Evolutionary conservation across 768 basidiomycete species (phyloP).

Genomic region (Atractiella rhizophila): DNA sequence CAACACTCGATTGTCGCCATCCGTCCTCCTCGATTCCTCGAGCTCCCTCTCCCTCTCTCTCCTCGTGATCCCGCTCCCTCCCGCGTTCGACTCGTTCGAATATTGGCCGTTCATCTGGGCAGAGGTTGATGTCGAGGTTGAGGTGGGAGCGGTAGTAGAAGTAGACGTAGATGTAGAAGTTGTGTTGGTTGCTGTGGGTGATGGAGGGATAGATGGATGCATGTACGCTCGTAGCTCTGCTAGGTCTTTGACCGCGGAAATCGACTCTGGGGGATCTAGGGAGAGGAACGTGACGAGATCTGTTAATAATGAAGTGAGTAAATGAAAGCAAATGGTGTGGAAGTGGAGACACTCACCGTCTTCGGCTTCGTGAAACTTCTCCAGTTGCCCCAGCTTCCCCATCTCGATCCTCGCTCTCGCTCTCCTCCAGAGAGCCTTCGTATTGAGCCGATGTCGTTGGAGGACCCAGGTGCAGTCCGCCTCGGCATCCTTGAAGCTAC

Average conservation of each 20-base stretch:
- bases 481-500: conserved; percentile 5
- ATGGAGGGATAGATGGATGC: neutral
- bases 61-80: neutral
- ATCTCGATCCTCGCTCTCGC: conserved; percentile 3
- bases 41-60: neutral
- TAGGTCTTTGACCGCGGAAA: neutral
- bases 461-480: conserved; percentile 3
- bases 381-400: conserved; percentile 1
- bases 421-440: conserved; percentile 5
- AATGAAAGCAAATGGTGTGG: neutral
- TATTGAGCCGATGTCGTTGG: conserved; percentile 3
- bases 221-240: neutral
- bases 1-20: no score
- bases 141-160: neutral
- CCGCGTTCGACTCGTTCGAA: neutral
- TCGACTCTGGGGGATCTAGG: no score
- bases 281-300: no score
- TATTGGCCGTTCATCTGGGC: neutral
- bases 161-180: neutral
- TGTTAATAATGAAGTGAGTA: no score
- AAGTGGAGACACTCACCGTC: neutral
- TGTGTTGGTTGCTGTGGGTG: neutral
- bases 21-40: neutral
- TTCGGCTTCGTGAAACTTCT: conserved; percentile 6
- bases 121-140: neutral